Evolutionary conservation across 2,329 filamentous ascomycete species (phyloP).

Genomic region (Aspergillus unguis): DNA sequence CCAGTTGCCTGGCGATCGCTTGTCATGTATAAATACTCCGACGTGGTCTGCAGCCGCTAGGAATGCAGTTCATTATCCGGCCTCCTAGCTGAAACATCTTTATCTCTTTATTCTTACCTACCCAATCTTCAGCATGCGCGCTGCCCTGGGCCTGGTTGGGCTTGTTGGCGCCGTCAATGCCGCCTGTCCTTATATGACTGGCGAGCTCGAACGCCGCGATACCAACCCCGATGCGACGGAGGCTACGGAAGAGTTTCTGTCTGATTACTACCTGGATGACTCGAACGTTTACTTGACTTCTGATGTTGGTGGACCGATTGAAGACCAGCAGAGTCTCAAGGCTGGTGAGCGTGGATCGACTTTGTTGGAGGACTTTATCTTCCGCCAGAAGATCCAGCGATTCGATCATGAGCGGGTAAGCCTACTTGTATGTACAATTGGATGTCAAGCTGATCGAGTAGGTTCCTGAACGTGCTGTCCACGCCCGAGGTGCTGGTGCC

Average conservation of each 20-base stretch:
- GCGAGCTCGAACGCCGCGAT: constrained; percentile 27
- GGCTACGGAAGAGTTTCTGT: constrained; percentile 40
- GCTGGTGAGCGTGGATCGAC: constrained; percentile 66
- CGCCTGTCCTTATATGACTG: constrained; percentile 42
- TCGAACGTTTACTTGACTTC: constrained; percentile 58
- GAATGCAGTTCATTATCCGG: not conserved
- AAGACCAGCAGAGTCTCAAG: constrained; percentile 63
- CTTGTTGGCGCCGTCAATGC: constrained; percentile 37
- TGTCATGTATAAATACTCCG: constrained; percentile 1
- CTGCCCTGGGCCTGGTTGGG: constrained; percentile 23
- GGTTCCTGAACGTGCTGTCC: constrained; percentile 64
- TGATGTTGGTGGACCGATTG: constrained; percentile 66
- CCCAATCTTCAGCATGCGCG: constrained; percentile 22
- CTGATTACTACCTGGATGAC: constrained; percentile 52
- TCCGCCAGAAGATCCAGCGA: constrained; percentile 67
- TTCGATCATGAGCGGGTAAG: constrained; percentile 68
- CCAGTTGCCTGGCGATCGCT: not conserved
- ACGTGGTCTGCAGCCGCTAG: not conserved
- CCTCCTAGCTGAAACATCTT: not conserved
- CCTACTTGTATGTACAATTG: not conserved
- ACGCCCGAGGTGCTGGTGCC: constrained; percentile 65
- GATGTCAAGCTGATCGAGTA: constrained; percentile 16
- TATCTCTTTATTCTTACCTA: not conserved
- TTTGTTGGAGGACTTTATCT: constrained; percentile 69
- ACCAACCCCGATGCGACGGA: constrained; percentile 23